Conservation (phyloP, 768 basidiomycete species). For the Xerocomellus intermedius region DNA sequence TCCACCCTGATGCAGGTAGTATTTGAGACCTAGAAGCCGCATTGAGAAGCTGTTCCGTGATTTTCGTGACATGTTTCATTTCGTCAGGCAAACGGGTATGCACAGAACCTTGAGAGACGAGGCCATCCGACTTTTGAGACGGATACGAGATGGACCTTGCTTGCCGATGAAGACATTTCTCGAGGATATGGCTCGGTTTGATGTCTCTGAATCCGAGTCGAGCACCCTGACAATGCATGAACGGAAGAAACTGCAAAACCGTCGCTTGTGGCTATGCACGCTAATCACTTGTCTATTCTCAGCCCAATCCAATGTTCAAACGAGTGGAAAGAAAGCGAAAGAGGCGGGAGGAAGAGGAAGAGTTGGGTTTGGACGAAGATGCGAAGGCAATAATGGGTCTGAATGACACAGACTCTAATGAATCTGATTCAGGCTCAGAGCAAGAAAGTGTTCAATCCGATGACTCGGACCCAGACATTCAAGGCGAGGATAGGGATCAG, state of each 20-base stretch:
- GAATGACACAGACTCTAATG: slow-evolving; percentile 75
- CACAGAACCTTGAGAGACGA: background rate
- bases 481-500: slow-evolving; percentile 23
- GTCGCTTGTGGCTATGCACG: slow-evolving; percentile 27
- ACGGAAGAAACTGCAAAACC: slow-evolving; percentile 26
- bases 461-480: slow-evolving; percentile 17
- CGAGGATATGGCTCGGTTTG: slow-evolving; percentile 12
- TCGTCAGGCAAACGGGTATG: slow-evolving; percentile 1
- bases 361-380: slow-evolving; percentile 62
- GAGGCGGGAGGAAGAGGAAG: slow-evolving; percentile 62
- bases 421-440: slow-evolving; percentile 52
- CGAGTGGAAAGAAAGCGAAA: slow-evolving; percentile 65
- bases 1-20: slow-evolving; percentile 35
- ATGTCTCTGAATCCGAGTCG: slow-evolving; percentile 20
- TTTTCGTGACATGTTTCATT: slow-evolving; percentile 7
- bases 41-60: slow-evolving; percentile 36
- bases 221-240: slow-evolving; percentile 29
- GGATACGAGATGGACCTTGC: background rate
- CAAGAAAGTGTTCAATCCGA: slow-evolving; percentile 32
- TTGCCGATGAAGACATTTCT: slow-evolving; percentile 3
- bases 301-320: slow-evolving; percentile 61
- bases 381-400: slow-evolving; percentile 62
- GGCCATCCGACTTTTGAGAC: background rate
- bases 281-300: background rate
- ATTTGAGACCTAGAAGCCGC: slow-evolving; percentile 29